Evolutionary conservation across 2,329 filamentous ascomycete species (phyloP), one percentile per base, ranked within the genome.

Genomic region (Macroventuria anomochaeta): DNA sequence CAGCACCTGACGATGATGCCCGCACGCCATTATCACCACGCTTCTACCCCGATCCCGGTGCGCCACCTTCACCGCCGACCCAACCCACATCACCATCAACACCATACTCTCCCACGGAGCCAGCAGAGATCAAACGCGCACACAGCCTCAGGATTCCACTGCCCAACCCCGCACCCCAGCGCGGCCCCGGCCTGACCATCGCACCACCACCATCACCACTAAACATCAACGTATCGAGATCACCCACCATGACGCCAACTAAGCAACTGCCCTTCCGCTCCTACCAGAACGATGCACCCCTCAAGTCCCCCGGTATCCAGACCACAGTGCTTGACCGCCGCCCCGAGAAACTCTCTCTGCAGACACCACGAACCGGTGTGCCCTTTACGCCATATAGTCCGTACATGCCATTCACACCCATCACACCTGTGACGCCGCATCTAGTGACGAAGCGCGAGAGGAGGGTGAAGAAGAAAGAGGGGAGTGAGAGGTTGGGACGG

Each of bases 331-430:
- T 81, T 0, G 75, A 78, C 53, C 63, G 74, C 5, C 64, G 71
- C 12, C 40, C 61, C 13, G 71, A 73, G 11, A 64, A 68, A 42
- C 59, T 76, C 1, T 43, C 54, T 4, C 34, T 71, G 31, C 65
- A 61, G 26, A 84, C 84, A 3, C 85, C 86, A 0, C 74, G 75
- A 17, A 81, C 80, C 0, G 84, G 82, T 1, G 78, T 85, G 20
- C 83, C 82, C 38, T 88, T 85, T 2, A 89, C 88, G 18, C 89
- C 89, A 1, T 93, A 93, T 73, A 86, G 84, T 49, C 88, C 90
- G 0, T 93, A 93, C 63, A 90, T 93, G 78, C 90, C 90, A 0
- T 90, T 87, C 69, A 89, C 87, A 6, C 88, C 89, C 1, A 80
- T 90, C 40, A 82, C 91, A 43, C 90, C 90, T 1, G 84, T 93